Percentiles rank a stretch among this genome's conserved stretches.
Evolutionary conservation across 805 yeast genomes (phyloP).

Genomic region (Helenozyma rhizophorensis): DNA sequence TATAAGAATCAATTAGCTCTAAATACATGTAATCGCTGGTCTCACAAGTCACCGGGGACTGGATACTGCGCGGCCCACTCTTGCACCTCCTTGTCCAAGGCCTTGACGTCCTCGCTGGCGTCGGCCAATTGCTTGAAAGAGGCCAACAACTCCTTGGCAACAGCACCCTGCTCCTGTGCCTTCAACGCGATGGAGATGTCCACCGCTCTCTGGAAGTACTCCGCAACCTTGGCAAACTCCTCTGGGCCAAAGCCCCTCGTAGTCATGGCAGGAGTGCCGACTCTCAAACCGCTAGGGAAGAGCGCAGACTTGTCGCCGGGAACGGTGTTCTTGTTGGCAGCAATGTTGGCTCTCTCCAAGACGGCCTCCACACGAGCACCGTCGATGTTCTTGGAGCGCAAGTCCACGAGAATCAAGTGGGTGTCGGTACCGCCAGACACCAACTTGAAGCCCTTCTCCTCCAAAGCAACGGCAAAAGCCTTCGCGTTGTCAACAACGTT

Average conservation of each 20-base stretch:
- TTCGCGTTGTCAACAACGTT: constrained; percentile 79
- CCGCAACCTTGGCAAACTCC: constrained; percentile 79
- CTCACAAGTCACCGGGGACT: constrained; percentile 76
- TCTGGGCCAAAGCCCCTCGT: constrained; percentile 82
- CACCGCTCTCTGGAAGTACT: constrained; percentile 76
- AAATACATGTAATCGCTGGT: no score
- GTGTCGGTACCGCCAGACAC: constrained; percentile 95
- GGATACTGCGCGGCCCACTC: constrained; percentile 74
- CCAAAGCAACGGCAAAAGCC: constrained; percentile 66
- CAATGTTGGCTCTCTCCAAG: constrained; percentile 85
- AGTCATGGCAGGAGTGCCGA: constrained; percentile 98
- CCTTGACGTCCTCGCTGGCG: constrained; percentile 56
- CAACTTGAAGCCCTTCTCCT: constrained; percentile 61
- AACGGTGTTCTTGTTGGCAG: constrained; percentile 92
- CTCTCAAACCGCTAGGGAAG: constrained; percentile 93
- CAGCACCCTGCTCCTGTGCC: constrained; percentile 51
- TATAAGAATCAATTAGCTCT: no score
- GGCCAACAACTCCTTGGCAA: constrained; percentile 56
- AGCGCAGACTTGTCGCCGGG: constrained; percentile 96
- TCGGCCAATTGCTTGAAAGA: constrained; percentile 70
- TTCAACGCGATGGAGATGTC: constrained; percentile 61
- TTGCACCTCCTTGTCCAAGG: constrained; percentile 60
- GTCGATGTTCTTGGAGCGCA: constrained; percentile 76
- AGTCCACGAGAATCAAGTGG: constrained; percentile 81
- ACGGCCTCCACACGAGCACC: constrained; percentile 95